Evolutionary conservation across 192 early-diverging fungal species (phyloP), one percentile per base, ranked within the genome.

Genomic region (Umbelopsis isabellina): DNA sequence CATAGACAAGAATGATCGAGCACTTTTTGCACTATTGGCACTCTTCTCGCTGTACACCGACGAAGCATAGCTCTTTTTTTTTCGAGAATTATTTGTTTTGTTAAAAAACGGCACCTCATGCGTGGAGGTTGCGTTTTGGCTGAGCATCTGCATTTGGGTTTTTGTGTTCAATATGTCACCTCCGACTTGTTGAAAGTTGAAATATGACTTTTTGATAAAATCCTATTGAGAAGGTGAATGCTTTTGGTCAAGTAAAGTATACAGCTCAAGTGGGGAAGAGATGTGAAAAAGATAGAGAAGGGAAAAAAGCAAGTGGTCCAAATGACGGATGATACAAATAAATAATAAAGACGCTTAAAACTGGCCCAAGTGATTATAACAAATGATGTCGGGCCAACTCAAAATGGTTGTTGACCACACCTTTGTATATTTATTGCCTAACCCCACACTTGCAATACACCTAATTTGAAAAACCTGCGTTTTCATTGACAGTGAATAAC

Each of bases 1-100:
- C 41, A 77, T 51, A 23, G 75, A 77, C 12, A 72, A 41, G 47
- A 72, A 72, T 25, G 75, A 77, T 9, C 68, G 70, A 4, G 49
- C 69, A 30, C 75, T 76, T 37, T 71, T 72, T 20, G 75, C 70
- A 47, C 75, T 77, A 9, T 58, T 66, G 15, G 75, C 65, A 46
- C 75, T 77, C 37, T 72, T 77, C 65, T 77, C 71, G n/a, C 75
- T 77, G 48, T 72, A 72, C 1, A 77, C 58, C 4, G 75, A 77
- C 0, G 71, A 68, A 25, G 75, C 55, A 66, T 77, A 72, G 27
- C 52, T 67, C 65, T 72, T 71, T 33, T 21, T 61, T 53, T 50
- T 67, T 44, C 46, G 23, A 11, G 44, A 44, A 70, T 16, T 68
- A 70, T 16, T 68, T 2, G 46, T 22, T 67, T 47, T 47, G 9